These are phyloP conservation scores for Geranomyces michiganensis DNA, from an alignment of 192 early-diverging fungal genomes.

Conservation along the genomic window DNA sequence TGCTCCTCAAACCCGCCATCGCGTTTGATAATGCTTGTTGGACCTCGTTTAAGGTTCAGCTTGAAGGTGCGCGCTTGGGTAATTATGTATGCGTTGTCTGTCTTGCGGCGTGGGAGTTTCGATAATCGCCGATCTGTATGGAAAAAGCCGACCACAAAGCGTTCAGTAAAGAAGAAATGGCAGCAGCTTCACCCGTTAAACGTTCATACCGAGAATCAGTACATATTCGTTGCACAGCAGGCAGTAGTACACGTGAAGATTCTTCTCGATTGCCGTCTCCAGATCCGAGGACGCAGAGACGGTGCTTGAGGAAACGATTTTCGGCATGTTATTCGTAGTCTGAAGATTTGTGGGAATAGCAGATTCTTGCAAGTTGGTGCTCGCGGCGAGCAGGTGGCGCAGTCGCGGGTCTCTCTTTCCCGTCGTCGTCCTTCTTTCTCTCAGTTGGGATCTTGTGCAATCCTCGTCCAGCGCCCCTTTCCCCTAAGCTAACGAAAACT, in stretches of 20 bases:
- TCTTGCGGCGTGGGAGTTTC: conserved; percentile 21
- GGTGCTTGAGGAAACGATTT: conserved; percentile 29
- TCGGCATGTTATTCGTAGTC: conserved; percentile 32
- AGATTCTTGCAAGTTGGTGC: no score
- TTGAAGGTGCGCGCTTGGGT: conserved; percentile 17
- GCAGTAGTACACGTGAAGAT: conserved; percentile 30
- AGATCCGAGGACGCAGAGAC: conserved; percentile 21
- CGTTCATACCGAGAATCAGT: conserved; percentile 21
- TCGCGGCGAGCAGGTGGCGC: no score
- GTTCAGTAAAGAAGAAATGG: neutral
- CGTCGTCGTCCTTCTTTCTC: no score
- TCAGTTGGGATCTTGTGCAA: no score
- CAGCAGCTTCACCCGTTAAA: neutral
- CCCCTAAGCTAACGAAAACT: neutral
- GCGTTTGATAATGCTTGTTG: conserved; percentile 14
- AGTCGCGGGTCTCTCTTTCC: no score
- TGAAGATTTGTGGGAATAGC: no score
- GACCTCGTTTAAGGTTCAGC: conserved; percentile 19
- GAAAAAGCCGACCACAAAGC: no score
- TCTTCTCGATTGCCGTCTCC: conserved; percentile 10
- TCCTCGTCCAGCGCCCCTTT: no score
- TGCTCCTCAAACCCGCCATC: conserved; percentile 24
- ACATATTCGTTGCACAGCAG: conserved; percentile 27
- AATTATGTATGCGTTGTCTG: conserved; percentile 24
- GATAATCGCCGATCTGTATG: conserved; percentile 15